Percentiles rank a stretch among this genome's conserved stretches.
Evolutionary conservation across 2,329 filamentous ascomycete species (phyloP).

Genomic region (Neoscytalidium dimidiatum): DNA sequence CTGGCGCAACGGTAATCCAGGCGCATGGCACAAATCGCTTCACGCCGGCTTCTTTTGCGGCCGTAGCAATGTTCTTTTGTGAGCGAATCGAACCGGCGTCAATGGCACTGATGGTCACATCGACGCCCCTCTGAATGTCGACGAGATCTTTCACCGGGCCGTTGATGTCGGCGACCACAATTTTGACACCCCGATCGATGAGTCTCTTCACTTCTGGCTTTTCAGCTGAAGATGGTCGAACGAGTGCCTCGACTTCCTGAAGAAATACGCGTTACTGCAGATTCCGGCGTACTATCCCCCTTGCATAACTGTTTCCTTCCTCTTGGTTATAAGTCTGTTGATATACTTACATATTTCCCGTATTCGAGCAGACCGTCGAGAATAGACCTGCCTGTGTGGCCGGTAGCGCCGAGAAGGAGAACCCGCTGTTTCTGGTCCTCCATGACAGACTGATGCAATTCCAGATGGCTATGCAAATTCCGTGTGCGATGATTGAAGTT

Average conservation of each 20-base stretch:
- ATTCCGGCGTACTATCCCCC: neutral
- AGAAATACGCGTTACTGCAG: neutral
- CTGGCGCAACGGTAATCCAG: slow-evolving; percentile 41
- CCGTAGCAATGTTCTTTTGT: slow-evolving; percentile 17
- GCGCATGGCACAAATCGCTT: slow-evolving; percentile 35
- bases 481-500: too few relatives aligned
- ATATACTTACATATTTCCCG: neutral
- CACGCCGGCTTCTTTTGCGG: slow-evolving; percentile 32
- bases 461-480: too few relatives aligned
- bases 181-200: neutral
- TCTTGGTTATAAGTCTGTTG: neutral
- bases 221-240: neutral
- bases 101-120: neutral
- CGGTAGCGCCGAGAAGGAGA: neutral
- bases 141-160: neutral
- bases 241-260: neutral
- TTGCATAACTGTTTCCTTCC: neutral
- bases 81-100: too few relatives aligned
- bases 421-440: slow-evolving; percentile 7
- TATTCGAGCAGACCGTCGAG: neutral
- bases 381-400: neutral
- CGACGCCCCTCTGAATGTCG: neutral
- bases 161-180: slow-evolving; percentile 1
- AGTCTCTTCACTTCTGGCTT: slow-evolving; percentile 7
- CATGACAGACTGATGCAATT: too few relatives aligned